These are phyloP conservation scores for Oryza longistaminata DNA, from an alignment of 176 grass and related monocot species.

Conservation along the genomic window DNA sequence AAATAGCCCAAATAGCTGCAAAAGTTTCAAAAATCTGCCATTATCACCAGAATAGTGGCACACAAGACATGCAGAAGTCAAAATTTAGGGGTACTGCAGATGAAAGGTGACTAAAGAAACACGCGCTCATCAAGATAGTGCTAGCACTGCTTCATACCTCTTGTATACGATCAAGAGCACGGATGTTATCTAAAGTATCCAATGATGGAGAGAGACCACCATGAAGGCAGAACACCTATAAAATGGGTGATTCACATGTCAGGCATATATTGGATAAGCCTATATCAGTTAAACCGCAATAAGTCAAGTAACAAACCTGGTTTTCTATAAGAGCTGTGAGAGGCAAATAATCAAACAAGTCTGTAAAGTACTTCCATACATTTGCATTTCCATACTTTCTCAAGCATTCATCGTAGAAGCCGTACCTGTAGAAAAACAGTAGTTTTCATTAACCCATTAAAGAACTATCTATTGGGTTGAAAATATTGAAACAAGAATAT, in stretches of 20 bases:
- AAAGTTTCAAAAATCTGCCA: not conserved
- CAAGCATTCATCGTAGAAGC: slow-evolving; percentile 98
- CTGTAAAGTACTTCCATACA: slow-evolving; percentile 99
- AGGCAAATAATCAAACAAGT: slow-evolving; percentile 97
- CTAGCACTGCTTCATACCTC: slow-evolving; percentile 61
- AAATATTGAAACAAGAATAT: not conserved
- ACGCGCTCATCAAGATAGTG: not conserved
- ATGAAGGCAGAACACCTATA: slow-evolving; percentile 93
- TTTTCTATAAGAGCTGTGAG: slow-evolving; percentile 99
- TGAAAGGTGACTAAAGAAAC: not conserved
- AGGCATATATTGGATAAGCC: slow-evolving; percentile 28
- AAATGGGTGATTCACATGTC: slow-evolving; percentile 18
- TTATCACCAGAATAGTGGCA: not conserved
- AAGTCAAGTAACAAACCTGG: slow-evolving; percentile 55
- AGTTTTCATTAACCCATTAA: slow-evolving; percentile 14
- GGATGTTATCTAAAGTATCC: slow-evolving; percentile 95
- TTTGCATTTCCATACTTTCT: slow-evolving; percentile 99
- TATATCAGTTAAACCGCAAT: slow-evolving; percentile 20
- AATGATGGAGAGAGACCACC: slow-evolving; percentile 99
- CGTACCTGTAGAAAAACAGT: slow-evolving; percentile 68
- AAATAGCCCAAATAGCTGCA: not conserved
- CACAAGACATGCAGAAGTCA: not conserved
- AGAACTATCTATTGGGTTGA: not conserved
- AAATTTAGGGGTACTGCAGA: not conserved
- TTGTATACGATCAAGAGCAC: slow-evolving; percentile 94